Evolutionary conservation across 1,139 yeast species (phyloP), one percentile per base, ranked within the genome.

Genomic region (Blastobotrys arbuscula): DNA sequence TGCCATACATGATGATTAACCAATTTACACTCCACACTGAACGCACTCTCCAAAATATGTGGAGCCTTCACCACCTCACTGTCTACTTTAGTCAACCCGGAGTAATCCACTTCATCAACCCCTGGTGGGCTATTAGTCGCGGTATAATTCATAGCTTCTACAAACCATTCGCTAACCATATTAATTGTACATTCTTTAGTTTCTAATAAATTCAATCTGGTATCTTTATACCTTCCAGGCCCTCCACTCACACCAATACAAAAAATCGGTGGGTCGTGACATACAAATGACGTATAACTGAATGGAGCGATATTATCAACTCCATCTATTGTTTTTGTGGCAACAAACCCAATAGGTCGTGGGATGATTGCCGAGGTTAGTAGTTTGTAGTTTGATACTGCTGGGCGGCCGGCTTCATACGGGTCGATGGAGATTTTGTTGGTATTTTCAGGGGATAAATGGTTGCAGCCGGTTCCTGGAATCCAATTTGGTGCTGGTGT

Each of bases 21-120:
- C 30, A 79, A 63, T 58, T 74, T 77, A 31, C 76, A 79, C 61
- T 81, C 86, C 15, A 81, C 59, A 3, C 82, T 76, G 56, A 81
- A 79, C 1, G 81, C 82, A 37, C 81, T 73, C 55, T 81, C 85
- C 0, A 77, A 79, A 9, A 81, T 85, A 57, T 75, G 79, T 4
- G 78, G 72, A 0, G 84, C 75, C 50, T 68, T 72, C 35, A 81
- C 84, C 26, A 64, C 61, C 0, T 59, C 56, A 0, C 83, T 76
- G 5, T 62, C 57, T 7, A 64, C 55, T 2, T 77, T 77, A 1
- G 84, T 79, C 50, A 81, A 66, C 0, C 85, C 85, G 13, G 75
- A 59, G 39, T 78, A 63, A 49, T 72, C 67, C 79, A 82, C 80
- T 59, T 81, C 86, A 53, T 75, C 76, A 15, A 75, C 69, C 1